These are phyloP conservation scores for Sporothrix inflata DNA, from an alignment of 2,329 filamentous ascomycete species.

Conservation along the genomic window DNA sequence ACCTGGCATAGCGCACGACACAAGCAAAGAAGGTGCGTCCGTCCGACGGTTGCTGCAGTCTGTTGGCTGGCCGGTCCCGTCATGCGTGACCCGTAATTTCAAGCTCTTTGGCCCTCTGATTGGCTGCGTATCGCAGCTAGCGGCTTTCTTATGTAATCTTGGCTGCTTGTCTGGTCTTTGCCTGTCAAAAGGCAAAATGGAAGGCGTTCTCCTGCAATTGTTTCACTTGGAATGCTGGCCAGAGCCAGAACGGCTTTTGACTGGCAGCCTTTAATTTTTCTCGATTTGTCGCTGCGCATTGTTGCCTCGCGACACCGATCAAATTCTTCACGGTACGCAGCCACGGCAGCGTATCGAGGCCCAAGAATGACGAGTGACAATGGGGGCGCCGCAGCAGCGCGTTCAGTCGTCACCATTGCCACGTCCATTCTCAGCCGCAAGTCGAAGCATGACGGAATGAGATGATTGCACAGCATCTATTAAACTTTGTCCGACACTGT, in stretches of 20 bases:
- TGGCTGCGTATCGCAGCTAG: background rate
- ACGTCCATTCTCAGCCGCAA: background rate
- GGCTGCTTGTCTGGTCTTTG: background rate
- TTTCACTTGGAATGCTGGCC: background rate
- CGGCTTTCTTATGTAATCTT: slow-evolving; percentile 3
- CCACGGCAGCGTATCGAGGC: background rate
- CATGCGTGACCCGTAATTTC: slow-evolving; percentile 11
- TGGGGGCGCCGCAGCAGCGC: background rate
- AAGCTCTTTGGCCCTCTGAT: background rate
- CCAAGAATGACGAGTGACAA: no score
- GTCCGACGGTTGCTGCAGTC: background rate
- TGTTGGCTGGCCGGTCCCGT: slow-evolving; percentile 14
- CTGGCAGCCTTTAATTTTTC: slow-evolving; percentile 1
- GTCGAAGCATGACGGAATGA: background rate
- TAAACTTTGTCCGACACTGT: background rate
- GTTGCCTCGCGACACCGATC: background rate
- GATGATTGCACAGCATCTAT: background rate
- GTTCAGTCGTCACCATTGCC: background rate
- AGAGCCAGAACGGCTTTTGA: background rate
- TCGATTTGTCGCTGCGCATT: background rate
- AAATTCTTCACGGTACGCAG: background rate
- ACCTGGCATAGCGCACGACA: slow-evolving; percentile 24
- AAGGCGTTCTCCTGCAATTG: background rate
- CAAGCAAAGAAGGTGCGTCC: slow-evolving; percentile 11
- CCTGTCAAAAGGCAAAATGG: background rate